Base-by-base conservation (phyloP, 139 green algal genomes). In the Chlorella sp. region DNA sequence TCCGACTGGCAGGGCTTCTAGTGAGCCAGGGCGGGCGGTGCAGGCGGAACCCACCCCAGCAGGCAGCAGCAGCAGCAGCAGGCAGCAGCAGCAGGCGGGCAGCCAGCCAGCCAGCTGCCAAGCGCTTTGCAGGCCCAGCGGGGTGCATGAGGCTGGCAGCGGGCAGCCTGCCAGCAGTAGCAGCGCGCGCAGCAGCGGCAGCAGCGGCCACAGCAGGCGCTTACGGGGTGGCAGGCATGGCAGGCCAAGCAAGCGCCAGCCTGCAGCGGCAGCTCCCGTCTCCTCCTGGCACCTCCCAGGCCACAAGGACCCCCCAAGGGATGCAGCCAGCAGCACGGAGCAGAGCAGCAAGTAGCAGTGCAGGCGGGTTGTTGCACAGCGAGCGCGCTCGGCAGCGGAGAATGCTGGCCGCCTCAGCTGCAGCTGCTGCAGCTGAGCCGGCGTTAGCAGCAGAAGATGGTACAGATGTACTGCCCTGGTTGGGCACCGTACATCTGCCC, bases 1-100 rank as follows among this genome's bases (percentile, higher is more conserved):
- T 87, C 78, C n/a, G 87, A 90, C 78, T 90, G 87, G 87, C 87
- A 86, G 61, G 87, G 87, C 28, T 90, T 90, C 71, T 61, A 76
- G 9, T 90, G 64, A 81, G 77, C 0, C 7, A 57, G 48, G 48
- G 48, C 48, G 48, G 48, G 7, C 48, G 14, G 28, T 28, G 69
- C 16, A 77, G 69, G 21, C n/a, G n/a, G n/a, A 39, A 16, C 14
- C 4, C 16, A 37, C 28, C 3, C 15, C 69, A 19, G 32, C 73
- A 14, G 34, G 73, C 3, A 34, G 19, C 36, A 11, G 34, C 12
- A 81, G 75, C 12, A 32, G 75, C 36, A 9, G 36, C 75, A 53
- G 34, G 1, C 36, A 1, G 71, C n/a, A n/a, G n/a, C n/a, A n/a
- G 71, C 71, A 39, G 15, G 78, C 39, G 22, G 36, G 21, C 64